Evolutionary conservation across 2,329 filamentous ascomycete species (phyloP).

Genomic region (Cladosporium phlei): DNA sequence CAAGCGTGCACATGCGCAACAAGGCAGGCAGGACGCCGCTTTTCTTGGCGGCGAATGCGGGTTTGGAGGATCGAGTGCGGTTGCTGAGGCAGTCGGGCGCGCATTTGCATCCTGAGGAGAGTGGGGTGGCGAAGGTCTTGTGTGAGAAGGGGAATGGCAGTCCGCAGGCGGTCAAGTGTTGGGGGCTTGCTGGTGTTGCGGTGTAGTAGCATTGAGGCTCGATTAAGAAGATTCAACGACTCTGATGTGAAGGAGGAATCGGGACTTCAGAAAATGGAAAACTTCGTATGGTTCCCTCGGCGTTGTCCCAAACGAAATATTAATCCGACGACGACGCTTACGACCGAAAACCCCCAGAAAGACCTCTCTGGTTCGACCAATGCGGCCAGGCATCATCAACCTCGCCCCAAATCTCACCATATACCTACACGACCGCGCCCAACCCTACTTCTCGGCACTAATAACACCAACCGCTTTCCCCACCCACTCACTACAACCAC

Average conservation of each 20-base stretch:
- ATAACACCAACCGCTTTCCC: constrained; percentile 36
- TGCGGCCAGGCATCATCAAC: no score
- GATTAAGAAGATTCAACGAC: no score
- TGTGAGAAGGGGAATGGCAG: constrained; percentile 12
- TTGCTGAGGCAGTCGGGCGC: constrained; percentile 54
- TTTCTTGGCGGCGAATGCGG: constrained; percentile 55
- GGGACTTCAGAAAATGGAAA: no score
- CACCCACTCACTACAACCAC: constrained; percentile 27
- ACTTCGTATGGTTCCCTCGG: no score
- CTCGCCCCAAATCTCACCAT: no score
- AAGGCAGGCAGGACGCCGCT: constrained; percentile 54
- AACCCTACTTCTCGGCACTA: neutral
- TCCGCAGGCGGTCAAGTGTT: neutral
- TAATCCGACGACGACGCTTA: no score
- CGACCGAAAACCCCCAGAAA: no score
- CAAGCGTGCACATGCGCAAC: constrained; percentile 57
- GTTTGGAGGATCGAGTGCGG: constrained; percentile 50
- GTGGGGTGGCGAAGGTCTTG: constrained; percentile 47
- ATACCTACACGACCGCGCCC: no score
- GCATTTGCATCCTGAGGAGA: constrained; percentile 56
- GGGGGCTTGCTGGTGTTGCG: constrained; percentile 5
- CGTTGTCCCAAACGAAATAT: no score
- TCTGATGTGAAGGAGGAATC: no score
- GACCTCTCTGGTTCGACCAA: no score
- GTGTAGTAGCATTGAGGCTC: no score